phyloP scores from a whole-genome alignment of 306 rosid species.

The Cucurbita ficifolia region DNA sequence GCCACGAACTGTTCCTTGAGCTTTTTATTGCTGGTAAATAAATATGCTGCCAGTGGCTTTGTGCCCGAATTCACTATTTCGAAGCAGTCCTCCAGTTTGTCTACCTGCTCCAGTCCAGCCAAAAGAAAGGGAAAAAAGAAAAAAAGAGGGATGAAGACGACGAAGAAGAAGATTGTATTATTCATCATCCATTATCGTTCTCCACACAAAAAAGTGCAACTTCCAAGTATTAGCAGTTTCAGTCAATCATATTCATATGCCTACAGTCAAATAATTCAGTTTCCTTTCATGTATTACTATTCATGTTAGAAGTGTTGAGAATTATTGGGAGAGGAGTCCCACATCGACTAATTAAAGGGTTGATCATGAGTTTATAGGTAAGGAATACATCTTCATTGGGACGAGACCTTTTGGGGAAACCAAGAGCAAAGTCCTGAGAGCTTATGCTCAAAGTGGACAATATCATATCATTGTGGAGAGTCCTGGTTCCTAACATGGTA shows the following conservation, averaged over 20 bases:
- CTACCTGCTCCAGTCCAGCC: slow-evolving; percentile 43
- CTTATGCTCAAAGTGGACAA: too few species aligned
- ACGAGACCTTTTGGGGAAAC: too few species aligned
- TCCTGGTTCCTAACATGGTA: too few species aligned
- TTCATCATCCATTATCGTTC: neutral
- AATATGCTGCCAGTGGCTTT: slow-evolving; percentile 97
- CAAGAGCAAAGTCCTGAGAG: too few species aligned
- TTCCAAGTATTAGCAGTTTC: neutral
- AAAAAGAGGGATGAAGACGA: too few species aligned
- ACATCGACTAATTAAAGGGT: too few species aligned
- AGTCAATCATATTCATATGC: neutral
- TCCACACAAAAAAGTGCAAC: neutral
- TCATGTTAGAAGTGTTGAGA: neutral
- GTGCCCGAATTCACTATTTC: slow-evolving; percentile 61
- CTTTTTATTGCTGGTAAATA: slow-evolving; percentile 59
- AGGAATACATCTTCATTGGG: too few species aligned
- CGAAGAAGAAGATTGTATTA: neutral
- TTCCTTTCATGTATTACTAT: neutral
- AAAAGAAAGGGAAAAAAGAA: neutral
- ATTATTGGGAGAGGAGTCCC: too few species aligned
- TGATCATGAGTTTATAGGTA: too few species aligned
- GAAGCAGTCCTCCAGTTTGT: slow-evolving; percentile 67
- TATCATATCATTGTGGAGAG: too few species aligned
- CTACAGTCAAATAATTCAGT: neutral
- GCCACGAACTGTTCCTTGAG: slow-evolving; percentile 64